Percentiles rank a stretch among this genome's conserved stretches.
These are phyloP conservation scores for Gyrodon lividus DNA, from an alignment of 768 basidiomycete species.

Conservation along the genomic window DNA sequence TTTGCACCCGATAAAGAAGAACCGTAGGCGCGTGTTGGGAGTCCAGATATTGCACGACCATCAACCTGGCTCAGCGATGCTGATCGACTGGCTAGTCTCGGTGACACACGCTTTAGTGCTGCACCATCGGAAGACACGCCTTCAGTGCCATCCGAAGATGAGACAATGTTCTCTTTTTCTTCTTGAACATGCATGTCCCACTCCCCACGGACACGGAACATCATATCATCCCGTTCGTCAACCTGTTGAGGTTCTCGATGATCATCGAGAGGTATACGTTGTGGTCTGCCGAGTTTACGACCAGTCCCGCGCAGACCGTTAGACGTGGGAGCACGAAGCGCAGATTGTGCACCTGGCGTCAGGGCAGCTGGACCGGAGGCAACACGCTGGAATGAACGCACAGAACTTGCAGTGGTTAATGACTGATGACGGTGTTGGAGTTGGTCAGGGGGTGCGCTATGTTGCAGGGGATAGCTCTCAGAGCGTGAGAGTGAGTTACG, in stretches of 20 bases:
- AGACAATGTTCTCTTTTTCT: slow-evolving; percentile 41
- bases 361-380: slow-evolving; percentile 55
- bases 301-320: slow-evolving; percentile 35
- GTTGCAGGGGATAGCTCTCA: slow-evolving; percentile 57
- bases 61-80: slow-evolving; percentile 34
- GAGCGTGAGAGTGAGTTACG: slow-evolving; percentile 62
- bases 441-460: slow-evolving; percentile 29
- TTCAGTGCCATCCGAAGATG: slow-evolving; percentile 25
- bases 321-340: slow-evolving; percentile 29
- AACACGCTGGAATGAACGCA: slow-evolving; percentile 64
- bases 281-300: slow-evolving; percentile 35
- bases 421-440: slow-evolving; percentile 31
- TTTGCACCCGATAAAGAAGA: slow-evolving; percentile 22
- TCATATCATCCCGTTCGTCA: slow-evolving; percentile 36
- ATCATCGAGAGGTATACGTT: slow-evolving; percentile 39
- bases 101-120: slow-evolving; percentile 22
- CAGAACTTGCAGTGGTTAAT: slow-evolving; percentile 16
- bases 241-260: slow-evolving; percentile 30
- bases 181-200: slow-evolving; percentile 33
- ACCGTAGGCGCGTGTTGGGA: slow-evolving; percentile 33
- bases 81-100: slow-evolving; percentile 30
- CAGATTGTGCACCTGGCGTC: slow-evolving; percentile 30
- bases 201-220: slow-evolving; percentile 28
- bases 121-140: slow-evolving; percentile 25
- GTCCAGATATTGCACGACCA: slow-evolving; percentile 33